Base-by-base conservation (phyloP, 306 rosid genomes). In the Pueraria montana region DNA sequence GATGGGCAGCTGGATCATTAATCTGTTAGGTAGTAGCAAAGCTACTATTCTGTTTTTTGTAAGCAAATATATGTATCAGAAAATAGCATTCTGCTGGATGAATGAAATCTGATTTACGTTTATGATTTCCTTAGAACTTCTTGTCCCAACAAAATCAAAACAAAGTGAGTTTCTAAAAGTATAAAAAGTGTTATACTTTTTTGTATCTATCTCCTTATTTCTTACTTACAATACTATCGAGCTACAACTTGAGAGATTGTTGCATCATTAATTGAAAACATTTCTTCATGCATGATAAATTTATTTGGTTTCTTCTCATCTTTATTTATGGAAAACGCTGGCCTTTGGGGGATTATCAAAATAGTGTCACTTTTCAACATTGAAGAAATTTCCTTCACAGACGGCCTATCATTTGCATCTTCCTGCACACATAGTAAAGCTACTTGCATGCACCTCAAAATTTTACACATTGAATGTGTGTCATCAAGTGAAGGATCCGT, bases 371-470 rank as follows among this genome's bases (percentile, higher is more conserved):
- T 83, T 23, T 72, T 83, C 48, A 85, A 84, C 91, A 85, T 83
- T 5, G 85, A 85, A 13, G 65, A 83, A 49, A 85, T 69, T 81
- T 77, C 82, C 77, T 80, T 50, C 78, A 82, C 58, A 12, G 85
- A 75, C 2, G 87, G 88, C 52, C 84, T 82, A 6, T 78, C 90
- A 10, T 69, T 64, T 24, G 88, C 81, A 24, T 71, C 40, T 62
- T 82, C 83, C 26, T 75, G 86, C 11, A 82, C 86, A 10, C 88
- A 87, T 30, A 87, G 66, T 11, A 87, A 72, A 58, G 74, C 86
- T 16, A 88, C 63, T 13, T 72, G 82, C 79, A 85, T 27, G 74
- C 91, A 88, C 58, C 62, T 63, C 52, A 74, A 6, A n/a, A 88
- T 10, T 61, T 84, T 86, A 10, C 86, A 84, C 2, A 53, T 10